Percentiles rank a stretch among this genome's conserved stretches.
Conservation (phyloP, 2,329 filamentous ascomycete species). For the Pseudogymnoascus sp. region DNA sequence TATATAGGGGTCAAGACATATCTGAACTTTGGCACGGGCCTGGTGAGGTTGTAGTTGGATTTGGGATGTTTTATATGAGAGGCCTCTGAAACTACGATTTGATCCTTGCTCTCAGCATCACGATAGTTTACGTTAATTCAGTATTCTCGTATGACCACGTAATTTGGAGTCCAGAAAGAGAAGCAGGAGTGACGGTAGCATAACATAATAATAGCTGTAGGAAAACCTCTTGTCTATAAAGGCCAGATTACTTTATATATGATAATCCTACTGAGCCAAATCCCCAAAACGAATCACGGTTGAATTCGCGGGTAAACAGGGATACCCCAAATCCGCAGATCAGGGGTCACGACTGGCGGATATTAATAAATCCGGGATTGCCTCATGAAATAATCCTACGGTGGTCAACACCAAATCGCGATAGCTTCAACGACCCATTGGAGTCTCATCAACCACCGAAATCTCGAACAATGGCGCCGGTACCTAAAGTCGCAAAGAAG, state of each 20-base stretch:
- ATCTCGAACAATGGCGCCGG: background rate
- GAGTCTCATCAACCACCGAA: slow-evolving; percentile 5
- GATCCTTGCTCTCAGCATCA: background rate
- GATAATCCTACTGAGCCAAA: background rate
- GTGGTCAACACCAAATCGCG: background rate
- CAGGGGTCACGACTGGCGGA: background rate
- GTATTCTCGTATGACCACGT: background rate
- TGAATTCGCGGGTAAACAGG: background rate
- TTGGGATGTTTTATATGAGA: background rate
- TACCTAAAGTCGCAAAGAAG: slow-evolving; percentile 14
- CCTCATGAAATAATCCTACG: background rate
- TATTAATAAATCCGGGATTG: slow-evolving; percentile 5
- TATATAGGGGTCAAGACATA: slow-evolving; percentile 5
- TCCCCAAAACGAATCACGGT: background rate
- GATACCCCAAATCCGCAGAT: background rate
- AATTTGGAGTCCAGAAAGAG: background rate
- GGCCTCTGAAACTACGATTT: background rate
- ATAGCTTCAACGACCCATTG: slow-evolving; percentile 8
- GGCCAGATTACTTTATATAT: background rate
- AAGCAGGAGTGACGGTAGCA: background rate
- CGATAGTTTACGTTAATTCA: background rate
- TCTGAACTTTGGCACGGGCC: background rate
- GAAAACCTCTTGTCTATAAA: background rate
- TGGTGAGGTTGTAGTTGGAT: slow-evolving; percentile 2
- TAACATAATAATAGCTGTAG: background rate